A percentile compares a stretch with the other conserved stretches of the same genome.
Evolutionary conservation across 225 moss, liverwort and hornwort genomes (phyloP).

Genomic region (Sphagnum tenellum): DNA sequence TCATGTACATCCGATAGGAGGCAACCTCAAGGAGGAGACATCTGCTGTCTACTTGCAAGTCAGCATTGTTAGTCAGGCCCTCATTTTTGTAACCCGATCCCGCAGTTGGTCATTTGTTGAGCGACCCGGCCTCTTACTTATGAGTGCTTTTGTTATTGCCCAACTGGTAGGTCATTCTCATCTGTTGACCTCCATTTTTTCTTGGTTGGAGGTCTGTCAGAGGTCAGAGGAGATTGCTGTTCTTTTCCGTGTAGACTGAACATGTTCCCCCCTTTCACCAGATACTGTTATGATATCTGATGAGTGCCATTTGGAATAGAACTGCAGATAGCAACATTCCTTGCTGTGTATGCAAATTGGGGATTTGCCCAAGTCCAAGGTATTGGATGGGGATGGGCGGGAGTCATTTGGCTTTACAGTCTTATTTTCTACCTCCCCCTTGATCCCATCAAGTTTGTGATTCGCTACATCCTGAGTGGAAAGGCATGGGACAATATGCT

Average conservation of each 20-base stretch:
- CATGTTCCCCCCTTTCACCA: too few relatives aligned
- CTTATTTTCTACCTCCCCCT: conserved; percentile 47
- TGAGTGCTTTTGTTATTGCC: conserved; percentile 29
- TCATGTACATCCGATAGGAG: conserved; percentile 19
- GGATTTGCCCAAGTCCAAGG: conserved; percentile 42
- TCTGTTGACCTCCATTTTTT: too few relatives aligned
- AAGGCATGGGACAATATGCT: conserved; percentile 45
- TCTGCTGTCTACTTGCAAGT: conserved; percentile 49
- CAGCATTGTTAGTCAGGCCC: conserved; percentile 47
- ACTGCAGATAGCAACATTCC: conserved; percentile 51
- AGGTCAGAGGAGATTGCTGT: too few relatives aligned
- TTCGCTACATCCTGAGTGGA: conserved; percentile 65
- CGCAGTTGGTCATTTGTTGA: conserved; percentile 38
- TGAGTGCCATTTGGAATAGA: too few relatives aligned
- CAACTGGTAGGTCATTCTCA: conserved; percentile 21
- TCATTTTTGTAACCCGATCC: conserved; percentile 48
- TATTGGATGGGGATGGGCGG: conserved; percentile 70
- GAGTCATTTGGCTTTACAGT: conserved; percentile 59
- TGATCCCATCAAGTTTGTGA: conserved; percentile 50
- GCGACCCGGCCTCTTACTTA: conserved; percentile 25
- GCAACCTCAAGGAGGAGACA: conserved; percentile 5
- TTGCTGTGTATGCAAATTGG: conserved; percentile 60
- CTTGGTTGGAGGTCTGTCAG: too few relatives aligned
- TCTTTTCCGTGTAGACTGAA: too few relatives aligned
- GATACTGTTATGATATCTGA: too few relatives aligned